Evolutionary conservation across 345 rosid species (phyloP).

Genomic region (Corchorus capsularis): DNA sequence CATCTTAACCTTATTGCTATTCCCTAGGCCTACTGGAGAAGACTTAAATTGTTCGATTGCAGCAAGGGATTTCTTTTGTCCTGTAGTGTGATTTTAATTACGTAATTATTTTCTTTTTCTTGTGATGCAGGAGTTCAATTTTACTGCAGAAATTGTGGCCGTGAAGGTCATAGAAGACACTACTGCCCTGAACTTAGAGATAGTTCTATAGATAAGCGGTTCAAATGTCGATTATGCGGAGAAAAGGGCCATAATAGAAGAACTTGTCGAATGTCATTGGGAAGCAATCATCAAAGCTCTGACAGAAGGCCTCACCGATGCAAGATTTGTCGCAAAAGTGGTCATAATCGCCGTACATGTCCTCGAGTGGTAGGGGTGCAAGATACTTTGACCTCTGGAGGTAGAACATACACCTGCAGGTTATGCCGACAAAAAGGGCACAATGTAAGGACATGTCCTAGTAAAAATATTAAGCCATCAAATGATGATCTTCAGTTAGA

Average conservation of each 20-base stretch:
- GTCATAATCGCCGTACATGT: constrained; percentile 85
- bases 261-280: constrained; percentile 60
- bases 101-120: constrained; percentile 3
- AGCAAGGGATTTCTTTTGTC: not conserved
- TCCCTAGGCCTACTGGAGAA: not conserved
- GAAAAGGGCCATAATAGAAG: constrained; percentile 83
- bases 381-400: constrained; percentile 15
- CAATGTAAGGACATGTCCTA: constrained; percentile 57
- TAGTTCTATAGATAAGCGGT: constrained; percentile 44
- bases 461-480: constrained; percentile 23
- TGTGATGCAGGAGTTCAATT: constrained; percentile 61
- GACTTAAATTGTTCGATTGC: not conserved
- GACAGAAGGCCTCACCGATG: constrained; percentile 43
- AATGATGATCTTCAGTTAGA: not conserved
- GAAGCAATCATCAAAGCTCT: constrained; percentile 25
- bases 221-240: constrained; percentile 70
- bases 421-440: constrained; percentile 52
- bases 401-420: constrained; percentile 46
- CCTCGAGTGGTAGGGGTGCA: constrained; percentile 31
- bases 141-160: constrained; percentile 77
- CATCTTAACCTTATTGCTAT: not conserved
- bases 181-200: constrained; percentile 79
- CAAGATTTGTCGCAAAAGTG: constrained; percentile 50
- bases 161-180: constrained; percentile 85
- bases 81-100: not conserved